Percentiles rank a stretch among this genome's conserved stretches.
Conservation (phyloP, 306 rosid species). For the Cicer chorassanicum region DNA sequence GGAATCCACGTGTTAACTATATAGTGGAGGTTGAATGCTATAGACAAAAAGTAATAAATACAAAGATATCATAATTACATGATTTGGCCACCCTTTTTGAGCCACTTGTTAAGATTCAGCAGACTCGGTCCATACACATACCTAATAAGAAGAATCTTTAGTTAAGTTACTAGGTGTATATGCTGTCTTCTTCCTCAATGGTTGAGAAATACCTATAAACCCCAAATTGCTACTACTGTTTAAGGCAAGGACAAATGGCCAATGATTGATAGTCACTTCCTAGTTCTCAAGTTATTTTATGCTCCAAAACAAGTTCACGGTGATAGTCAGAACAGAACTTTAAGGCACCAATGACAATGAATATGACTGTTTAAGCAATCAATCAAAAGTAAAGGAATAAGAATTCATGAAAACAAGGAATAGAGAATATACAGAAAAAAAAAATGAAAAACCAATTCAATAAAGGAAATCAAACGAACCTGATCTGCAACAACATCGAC, state of each 20-base stretch:
- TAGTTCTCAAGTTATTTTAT: slow-evolving; percentile 9
- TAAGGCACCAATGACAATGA: slow-evolving; percentile 17
- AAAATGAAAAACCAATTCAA: background rate
- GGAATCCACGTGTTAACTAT: background rate
- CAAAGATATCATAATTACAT: slow-evolving; percentile 2
- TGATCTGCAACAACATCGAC: slow-evolving; percentile 96
- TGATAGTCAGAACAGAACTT: slow-evolving; percentile 35
- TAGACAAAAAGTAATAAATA: slow-evolving; percentile 8
- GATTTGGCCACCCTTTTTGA: background rate
- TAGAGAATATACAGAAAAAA: background rate
- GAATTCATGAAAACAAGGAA: background rate
- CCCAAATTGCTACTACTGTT: background rate
- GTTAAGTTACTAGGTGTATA: background rate
- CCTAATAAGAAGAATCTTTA: background rate
- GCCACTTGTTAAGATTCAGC: background rate
- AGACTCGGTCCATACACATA: background rate
- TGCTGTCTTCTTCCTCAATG: background rate
- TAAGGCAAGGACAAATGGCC: slow-evolving; percentile 27
- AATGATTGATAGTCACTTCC: slow-evolving; percentile 25
- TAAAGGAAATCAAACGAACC: slow-evolving; percentile 54
- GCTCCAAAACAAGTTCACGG: slow-evolving; percentile 37
- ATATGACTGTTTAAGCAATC: slow-evolving; percentile 11
- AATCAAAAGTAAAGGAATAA: slow-evolving; percentile 16
- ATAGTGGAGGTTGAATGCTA: background rate
- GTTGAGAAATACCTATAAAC: slow-evolving; percentile 25